These are phyloP conservation scores for Podaxis mareebaensis DNA, from an alignment of 768 basidiomycete species.

Conservation along the genomic window DNA sequence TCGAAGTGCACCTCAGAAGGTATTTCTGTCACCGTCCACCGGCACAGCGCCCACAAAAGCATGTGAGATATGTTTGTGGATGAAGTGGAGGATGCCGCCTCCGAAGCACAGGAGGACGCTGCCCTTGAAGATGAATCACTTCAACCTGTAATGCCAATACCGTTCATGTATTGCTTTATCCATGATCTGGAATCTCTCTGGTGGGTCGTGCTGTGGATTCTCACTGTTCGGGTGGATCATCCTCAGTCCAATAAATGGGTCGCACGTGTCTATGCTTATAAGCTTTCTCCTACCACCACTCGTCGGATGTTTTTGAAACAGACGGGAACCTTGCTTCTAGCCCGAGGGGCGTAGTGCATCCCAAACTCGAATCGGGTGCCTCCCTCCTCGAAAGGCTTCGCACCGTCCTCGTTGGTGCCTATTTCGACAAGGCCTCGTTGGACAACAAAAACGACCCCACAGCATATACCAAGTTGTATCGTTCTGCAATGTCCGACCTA, in stretches of 20 bases:
- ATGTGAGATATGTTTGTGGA: background rate
- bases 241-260: background rate
- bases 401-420: too few species aligned
- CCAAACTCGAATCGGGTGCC: too few species aligned
- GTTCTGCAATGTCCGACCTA: too few species aligned
- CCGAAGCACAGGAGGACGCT: background rate
- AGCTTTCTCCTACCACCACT: background rate
- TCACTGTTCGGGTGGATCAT: background rate
- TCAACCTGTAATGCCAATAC: background rate
- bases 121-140: background rate
- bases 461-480: too few species aligned
- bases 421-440: too few species aligned
- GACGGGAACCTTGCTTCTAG: too few species aligned
- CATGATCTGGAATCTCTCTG: background rate
- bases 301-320: too few species aligned
- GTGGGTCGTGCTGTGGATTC: background rate
- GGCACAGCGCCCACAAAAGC: background rate
- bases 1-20: background rate
- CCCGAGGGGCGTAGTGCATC: too few species aligned
- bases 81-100: background rate
- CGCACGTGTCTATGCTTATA: background rate
- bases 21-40: background rate
- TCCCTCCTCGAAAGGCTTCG: too few species aligned
- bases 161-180: background rate
- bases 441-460: too few species aligned